Evolutionary conservation across 768 basidiomycete species (phyloP).

Genomic region (Phallus indusiatus): DNA sequence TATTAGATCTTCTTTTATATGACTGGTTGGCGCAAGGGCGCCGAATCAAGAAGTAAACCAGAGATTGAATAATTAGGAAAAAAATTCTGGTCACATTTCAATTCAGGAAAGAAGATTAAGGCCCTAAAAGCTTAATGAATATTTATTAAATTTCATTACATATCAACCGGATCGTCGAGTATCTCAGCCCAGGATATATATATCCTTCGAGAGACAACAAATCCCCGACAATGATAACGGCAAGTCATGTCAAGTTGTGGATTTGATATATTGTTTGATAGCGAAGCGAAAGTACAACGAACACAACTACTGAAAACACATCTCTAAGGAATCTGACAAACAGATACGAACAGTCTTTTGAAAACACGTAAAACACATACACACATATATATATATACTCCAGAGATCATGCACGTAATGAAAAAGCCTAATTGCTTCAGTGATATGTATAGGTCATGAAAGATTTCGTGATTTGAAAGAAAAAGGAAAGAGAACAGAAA

Average conservation of each 20-base stretch:
- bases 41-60: no score
- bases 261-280: not conserved
- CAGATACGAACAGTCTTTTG: not conserved
- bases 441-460: not conserved
- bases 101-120: not conserved
- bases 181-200: no score
- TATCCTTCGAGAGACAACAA: no score
- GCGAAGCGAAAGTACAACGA: not conserved
- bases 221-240: no score
- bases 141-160: not conserved
- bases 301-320: not conserved
- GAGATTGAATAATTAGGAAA: not conserved
- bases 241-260: no score
- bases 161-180: not conserved
- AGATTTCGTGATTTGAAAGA: not conserved
- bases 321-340: not conserved
- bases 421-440: not conserved
- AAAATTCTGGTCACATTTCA: not conserved
- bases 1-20: not conserved
- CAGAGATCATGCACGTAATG: not conserved
- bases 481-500: not conserved
- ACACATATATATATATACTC: not conserved
- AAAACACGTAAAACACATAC: not conserved
- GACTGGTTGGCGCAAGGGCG: not conserved
- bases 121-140: not conserved